Evolutionary conservation across 139 green algal species (phyloP), one percentile per base, ranked within the genome.

Genomic region (Chlorella ohadii): DNA sequence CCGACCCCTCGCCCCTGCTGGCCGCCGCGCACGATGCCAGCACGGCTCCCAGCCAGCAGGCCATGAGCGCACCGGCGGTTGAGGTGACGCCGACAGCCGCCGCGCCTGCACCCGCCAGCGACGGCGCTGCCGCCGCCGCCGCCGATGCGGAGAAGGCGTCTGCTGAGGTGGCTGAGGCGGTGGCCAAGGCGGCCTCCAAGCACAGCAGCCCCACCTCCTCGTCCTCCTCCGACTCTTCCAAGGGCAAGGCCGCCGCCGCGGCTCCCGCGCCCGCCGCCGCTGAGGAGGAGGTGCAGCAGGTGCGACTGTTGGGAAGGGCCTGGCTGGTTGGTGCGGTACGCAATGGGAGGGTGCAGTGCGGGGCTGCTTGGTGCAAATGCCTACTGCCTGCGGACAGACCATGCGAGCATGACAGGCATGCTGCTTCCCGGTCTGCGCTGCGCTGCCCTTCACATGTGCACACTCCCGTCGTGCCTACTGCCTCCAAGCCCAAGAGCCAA

Each of bases 161-260:
- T 27, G 39, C 39, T 13, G 39, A 77, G 70, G 39, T 77, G 23
- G 27, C 44, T 13, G 3, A 77, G 39, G 70, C 70, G 39, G 70
- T 77, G 70, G n/a, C 70, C 70, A 77, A 77, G 70, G 70, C 70
- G 12, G 70, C 70, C 70, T 59, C 39, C 70, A 77, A 38, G 70
- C 70, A 47, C 70, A 77, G 70, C 70, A 59, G 39, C 22, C 70
- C 70, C 39, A 77, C 22, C 39, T 31, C 56, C 33, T 59, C 51
- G 2, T 59, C 51, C 15, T 59, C 51, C 51, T 59, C 51, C 22
- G 51, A 59, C 15, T 59, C 51, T 59, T 59, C 39, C 13, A 28
- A 77, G 20, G 44, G 33, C 27, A 57, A 27, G 39, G 25, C 70
- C 2, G 70, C 39, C 27, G 70, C 70, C 36, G 70, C 19, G 2